Evolutionary conservation across 768 basidiomycete genomes (phyloP), one percentile per base, ranked within the genome.

Genomic region (Chiua virens): DNA sequence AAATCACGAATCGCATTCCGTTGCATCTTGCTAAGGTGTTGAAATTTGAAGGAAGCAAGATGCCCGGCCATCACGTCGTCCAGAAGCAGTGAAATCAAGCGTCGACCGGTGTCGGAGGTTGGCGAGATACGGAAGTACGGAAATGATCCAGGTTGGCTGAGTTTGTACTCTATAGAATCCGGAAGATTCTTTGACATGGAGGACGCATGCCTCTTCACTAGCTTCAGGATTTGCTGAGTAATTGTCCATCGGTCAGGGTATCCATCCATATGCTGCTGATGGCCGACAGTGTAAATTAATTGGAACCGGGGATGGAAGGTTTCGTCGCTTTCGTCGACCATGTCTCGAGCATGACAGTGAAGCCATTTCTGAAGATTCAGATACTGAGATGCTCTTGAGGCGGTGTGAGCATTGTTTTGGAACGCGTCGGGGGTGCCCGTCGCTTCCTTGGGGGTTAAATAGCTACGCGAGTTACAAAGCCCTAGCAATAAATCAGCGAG

Each of bases 221-320:
- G 56, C 17, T 25, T 9, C n/a, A 71, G 42, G 3, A 69, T 45
- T 17, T 73, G 63, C 52, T 79, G 65, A 47, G 37, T 67, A 54
- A 23, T 71, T 5, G 47, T 58, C 79, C 79, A 80, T 15, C 78
- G 72, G 42, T 72, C 58, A 4, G 76, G 76, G 37, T 65, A 67
- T 40, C 69, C 68, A 41, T 80, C 72, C 11, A 78, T 41, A 1
- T 70, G 59, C 15, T 39, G 52, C 42, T 73, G 74, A 6, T 60
- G 25, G 32, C 75, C 77, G 25, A 72, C 58, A 0, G 79, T 76
- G 42, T 79, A 81, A 5, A 81, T 61, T 5, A 81, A 59, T 50
- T 79, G 79, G 55, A 79, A 79, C 0, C 71, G 67, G 38, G 74
- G 71, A 46, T 73, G 70, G 3, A 71, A 56, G 27, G 50, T 52